Conservation (phyloP, 2,329 filamentous ascomycete species). For the Pseudogymnoascus sp. region DNA sequence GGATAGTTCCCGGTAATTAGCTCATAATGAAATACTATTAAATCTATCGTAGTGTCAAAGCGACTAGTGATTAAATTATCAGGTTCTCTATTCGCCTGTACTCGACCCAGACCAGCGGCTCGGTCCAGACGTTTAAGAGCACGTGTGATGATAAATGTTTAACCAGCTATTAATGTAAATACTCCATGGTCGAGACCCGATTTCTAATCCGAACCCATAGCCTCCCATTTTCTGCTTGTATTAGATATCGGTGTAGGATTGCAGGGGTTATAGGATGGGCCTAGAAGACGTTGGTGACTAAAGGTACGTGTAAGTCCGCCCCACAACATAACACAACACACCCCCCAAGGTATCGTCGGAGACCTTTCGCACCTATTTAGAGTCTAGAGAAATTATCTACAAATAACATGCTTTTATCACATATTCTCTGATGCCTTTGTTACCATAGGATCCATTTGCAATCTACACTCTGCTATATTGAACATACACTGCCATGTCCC, state of each 20-base stretch:
- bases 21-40: not conserved
- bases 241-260: not conserved
- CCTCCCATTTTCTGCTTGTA: not conserved
- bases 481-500: not conserved
- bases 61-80: too few species aligned
- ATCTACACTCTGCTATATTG: not conserved
- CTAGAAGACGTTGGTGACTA: not conserved
- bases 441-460: not conserved
- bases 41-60: not conserved
- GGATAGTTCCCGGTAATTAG: not conserved
- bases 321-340: not conserved
- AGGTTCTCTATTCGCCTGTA: too few species aligned
- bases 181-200: not conserved
- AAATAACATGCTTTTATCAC: not conserved
- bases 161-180: not conserved
- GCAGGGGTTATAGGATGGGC: not conserved
- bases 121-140: not conserved
- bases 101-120: too few species aligned
- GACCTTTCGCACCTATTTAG: not conserved
- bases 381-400: not conserved
- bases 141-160: not conserved
- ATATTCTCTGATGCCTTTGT: not conserved
- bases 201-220: not conserved
- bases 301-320: not conserved
- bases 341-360: not conserved